Base-by-base conservation (phyloP, 768 basidiomycete genomes). In the Hebeloma cylindrosporum region DNA sequence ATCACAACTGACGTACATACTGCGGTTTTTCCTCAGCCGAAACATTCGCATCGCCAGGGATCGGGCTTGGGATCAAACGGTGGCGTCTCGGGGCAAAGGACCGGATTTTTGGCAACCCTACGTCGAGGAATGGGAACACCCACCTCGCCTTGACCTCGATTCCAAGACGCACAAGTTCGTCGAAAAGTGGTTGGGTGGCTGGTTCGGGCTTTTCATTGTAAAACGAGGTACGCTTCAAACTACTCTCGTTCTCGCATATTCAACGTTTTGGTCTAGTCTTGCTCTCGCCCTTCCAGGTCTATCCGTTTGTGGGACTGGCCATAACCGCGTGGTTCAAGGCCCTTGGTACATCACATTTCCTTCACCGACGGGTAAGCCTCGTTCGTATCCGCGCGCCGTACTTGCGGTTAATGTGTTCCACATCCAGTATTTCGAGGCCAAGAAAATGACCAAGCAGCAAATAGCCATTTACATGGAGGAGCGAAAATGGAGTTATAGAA, bases 401-500 rank as follows among this genome's bases (percentile, higher is more conserved):
- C 18, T 1, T 37, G 1, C 28, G 13, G 7, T 16, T 34, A 4
- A 7, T 1, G 32, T 18, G 22, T 14, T n/a, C 5, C 28, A 26
- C 17, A 34, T 28, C 6, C 16, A 92, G 80, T 95, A 95, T 58
- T 97, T 92, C 48, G 76, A 82, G 41, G 68, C 83, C 1, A 97
- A 97, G 65, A 79, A 78, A 39, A 93, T 97, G 93, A 75, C 80
- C 0, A 65, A 73, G 5, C 65, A 75, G 17, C 81, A 94, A 56
- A 65, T 78, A 4, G 82, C 82, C 2, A 68, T 85, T 1, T 97
- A 90, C 65, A 77, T 94, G 46, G 88, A 92, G 57, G 93, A 95
- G 61, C 79, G 88, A 11, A 91, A 88, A 59, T 52, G 90, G 88
- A 86, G 90, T 50, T 95, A 96, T 93, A 95, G 10, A 92, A 88